These are phyloP conservation scores for Papiliotrema laurentii DNA, from an alignment of 1,284 basidiomycete genomes.

Conservation along the genomic window DNA sequence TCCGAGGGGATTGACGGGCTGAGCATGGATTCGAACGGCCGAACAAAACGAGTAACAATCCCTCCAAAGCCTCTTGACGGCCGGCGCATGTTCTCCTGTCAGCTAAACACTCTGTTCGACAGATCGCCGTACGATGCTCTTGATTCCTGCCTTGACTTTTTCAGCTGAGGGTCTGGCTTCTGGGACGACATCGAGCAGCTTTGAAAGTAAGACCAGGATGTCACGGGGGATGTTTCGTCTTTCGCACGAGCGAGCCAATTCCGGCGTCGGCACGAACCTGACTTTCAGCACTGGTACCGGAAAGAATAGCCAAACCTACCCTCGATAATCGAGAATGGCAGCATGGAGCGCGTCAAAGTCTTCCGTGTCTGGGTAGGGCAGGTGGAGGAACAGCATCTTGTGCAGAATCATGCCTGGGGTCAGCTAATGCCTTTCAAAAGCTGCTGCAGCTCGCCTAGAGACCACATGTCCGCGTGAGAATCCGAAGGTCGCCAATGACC, in stretches of 20 bases:
- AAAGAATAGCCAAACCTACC: conserved; percentile 51
- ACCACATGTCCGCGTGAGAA: conserved; percentile 64
- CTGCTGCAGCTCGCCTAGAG: conserved; percentile 47
- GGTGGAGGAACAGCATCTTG: conserved; percentile 79
- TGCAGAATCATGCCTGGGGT: conserved; percentile 75
- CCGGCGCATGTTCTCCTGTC: neutral
- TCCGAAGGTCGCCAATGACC: conserved; percentile 68
- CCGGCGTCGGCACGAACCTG: conserved; percentile 60
- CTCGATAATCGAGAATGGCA: conserved; percentile 70
- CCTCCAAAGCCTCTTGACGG: neutral
- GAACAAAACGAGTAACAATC: conserved; percentile 2
- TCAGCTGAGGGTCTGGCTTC: conserved; percentile 64
- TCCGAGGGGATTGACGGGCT: too few species aligned
- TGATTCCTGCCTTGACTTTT: conserved; percentile 51
- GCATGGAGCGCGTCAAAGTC: conserved; percentile 59
- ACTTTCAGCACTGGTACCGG: neutral
- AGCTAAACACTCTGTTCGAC: neutral
- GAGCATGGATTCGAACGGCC: too few species aligned
- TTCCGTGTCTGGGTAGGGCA: conserved; percentile 69
- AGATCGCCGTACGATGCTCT: conserved; percentile 12
- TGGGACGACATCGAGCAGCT: conserved; percentile 61
- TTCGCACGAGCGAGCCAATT: conserved; percentile 57
- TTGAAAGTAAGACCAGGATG: conserved; percentile 66
- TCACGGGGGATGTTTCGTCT: conserved; percentile 63
- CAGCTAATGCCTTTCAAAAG: neutral